Evolutionary conservation across 2,329 filamentous ascomycete genomes (phyloP), one percentile per base, ranked within the genome.

Genomic region (Aspergillus chevalieri): DNA sequence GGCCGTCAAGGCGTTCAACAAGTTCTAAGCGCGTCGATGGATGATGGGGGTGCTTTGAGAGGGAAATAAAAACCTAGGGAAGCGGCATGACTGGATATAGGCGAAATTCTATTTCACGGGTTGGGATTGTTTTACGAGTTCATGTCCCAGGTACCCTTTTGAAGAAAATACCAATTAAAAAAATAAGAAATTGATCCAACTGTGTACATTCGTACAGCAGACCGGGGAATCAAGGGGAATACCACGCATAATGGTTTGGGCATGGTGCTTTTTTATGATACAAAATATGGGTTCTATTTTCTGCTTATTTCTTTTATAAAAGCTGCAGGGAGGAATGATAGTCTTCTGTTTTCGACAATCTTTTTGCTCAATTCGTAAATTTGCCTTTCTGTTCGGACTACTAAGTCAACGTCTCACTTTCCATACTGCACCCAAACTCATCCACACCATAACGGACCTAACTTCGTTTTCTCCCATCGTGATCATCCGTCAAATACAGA

Each of bases 1-100:
- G 86, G 79, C 84, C 68, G 90, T 96, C 77, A 98, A 98, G 90
- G 78, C 85, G 76, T 98, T 98, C 85, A 82, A 77, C 82, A 98
- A 98, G 84, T 98, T 98, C 83, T 98, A 95, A 85, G 67, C 60
- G 64, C 56, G 59, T 54, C 51, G 57, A 48, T 55, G 56, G 54
- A 59, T 51, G 61, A 55, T 54, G 52, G 52, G 59, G 61, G 60
- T 64, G 60, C 58, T 66, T 58, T 59, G 57, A 57, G 59, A 53
- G 55, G 60, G 57, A 57, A 58, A 56, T 53, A 57, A 49, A 59
- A 63, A 59, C 63, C 65, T 64, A 63, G 65, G 59, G 60, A 66
- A 21, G 59, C 61, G 65, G 62, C 65, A 65, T 65, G 60, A 65
- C 56, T 67, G 64, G 66, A 66, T 65, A 67, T 64, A 61, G 57